A percentile compares a stretch with the other conserved stretches of the same genome.
Conservation (phyloP, 495 filamentous ascomycete genomes). For the Pseudotulostoma volvatum region DNA sequence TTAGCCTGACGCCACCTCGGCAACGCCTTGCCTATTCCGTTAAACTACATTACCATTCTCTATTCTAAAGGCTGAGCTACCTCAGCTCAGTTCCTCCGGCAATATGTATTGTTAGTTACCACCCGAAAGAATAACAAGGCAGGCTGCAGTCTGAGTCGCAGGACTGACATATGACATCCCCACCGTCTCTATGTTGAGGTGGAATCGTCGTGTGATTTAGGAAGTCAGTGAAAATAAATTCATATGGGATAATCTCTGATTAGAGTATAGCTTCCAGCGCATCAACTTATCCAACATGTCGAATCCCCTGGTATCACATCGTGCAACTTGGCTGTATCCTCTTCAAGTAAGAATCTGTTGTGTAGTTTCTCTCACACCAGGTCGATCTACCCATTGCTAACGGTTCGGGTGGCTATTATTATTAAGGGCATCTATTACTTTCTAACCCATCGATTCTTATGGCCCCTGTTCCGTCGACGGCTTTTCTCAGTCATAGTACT, state of each 20-base stretch:
- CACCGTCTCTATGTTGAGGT: too few relatives aligned
- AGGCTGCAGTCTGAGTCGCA: background rate
- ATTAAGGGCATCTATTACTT: constrained; percentile 45
- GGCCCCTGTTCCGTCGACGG: constrained; percentile 41
- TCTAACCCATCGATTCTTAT: constrained; percentile 42
- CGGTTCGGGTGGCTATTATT: background rate
- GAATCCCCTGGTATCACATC: constrained; percentile 10
- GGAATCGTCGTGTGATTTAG: background rate
- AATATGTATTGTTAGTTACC: too few relatives aligned
- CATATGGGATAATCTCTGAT: background rate
- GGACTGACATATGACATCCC: background rate
- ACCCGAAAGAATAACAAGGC: too few relatives aligned
- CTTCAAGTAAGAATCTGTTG: constrained; percentile 30
- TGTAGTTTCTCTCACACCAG: too few relatives aligned
- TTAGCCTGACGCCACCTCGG: background rate
- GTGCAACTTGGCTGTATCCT: constrained; percentile 40
- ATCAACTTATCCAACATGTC: background rate
- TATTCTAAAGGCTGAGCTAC: too few relatives aligned
- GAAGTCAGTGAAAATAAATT: background rate
- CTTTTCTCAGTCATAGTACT: constrained; percentile 42
- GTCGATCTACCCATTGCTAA: background rate
- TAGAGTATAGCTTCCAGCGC: background rate
- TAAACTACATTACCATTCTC: too few relatives aligned
- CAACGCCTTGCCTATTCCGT: background rate
- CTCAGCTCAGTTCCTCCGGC: too few relatives aligned